These are phyloP conservation scores for Aspergillus cristatus DNA, from an alignment of 495 filamentous ascomycete species.

Conservation along the genomic window DNA sequence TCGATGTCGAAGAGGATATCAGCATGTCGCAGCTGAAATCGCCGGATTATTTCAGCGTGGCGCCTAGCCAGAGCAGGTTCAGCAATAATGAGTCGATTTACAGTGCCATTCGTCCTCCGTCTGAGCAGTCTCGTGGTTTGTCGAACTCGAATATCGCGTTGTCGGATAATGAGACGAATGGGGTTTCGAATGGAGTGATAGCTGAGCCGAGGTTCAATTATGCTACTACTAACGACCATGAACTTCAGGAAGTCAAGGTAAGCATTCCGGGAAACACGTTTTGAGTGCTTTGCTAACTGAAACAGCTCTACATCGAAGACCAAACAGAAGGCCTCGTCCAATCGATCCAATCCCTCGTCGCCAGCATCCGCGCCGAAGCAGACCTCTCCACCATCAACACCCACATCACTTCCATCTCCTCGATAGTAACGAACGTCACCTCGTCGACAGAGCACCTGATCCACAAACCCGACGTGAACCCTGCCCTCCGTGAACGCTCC, in stretches of 20 bases:
- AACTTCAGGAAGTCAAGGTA: constrained; percentile 67
- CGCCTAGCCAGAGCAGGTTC: constrained; percentile 33
- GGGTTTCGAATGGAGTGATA: constrained; percentile 20
- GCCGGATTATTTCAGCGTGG: constrained; percentile 40
- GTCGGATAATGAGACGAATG: constrained; percentile 17
- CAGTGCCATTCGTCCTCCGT: constrained; percentile 43
- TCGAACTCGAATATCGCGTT: constrained; percentile 7
- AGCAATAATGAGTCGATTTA: constrained; percentile 45
- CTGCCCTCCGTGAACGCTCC: constrained; percentile 43
- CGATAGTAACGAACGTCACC: constrained; percentile 61
- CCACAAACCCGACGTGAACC: constrained; percentile 27
- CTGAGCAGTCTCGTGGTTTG: constrained; percentile 18
- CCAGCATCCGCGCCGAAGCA: constrained; percentile 63
- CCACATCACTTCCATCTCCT: constrained; percentile 62
- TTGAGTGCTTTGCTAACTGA: no score
- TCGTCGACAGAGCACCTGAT: constrained; percentile 54
- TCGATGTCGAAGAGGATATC: constrained; percentile 48
- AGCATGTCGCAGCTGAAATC: constrained; percentile 32
- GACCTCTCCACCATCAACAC: constrained; percentile 55
- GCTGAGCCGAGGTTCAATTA: constrained; percentile 24
- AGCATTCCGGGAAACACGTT: no score
- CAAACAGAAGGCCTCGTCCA: constrained; percentile 74
- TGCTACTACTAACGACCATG: constrained; percentile 37
- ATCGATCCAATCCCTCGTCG: constrained; percentile 72
- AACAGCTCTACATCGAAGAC: constrained; percentile 73